These are phyloP conservation scores for Geosmithia morbida DNA, from an alignment of 2,329 filamentous ascomycete genomes.

Conservation along the genomic window DNA sequence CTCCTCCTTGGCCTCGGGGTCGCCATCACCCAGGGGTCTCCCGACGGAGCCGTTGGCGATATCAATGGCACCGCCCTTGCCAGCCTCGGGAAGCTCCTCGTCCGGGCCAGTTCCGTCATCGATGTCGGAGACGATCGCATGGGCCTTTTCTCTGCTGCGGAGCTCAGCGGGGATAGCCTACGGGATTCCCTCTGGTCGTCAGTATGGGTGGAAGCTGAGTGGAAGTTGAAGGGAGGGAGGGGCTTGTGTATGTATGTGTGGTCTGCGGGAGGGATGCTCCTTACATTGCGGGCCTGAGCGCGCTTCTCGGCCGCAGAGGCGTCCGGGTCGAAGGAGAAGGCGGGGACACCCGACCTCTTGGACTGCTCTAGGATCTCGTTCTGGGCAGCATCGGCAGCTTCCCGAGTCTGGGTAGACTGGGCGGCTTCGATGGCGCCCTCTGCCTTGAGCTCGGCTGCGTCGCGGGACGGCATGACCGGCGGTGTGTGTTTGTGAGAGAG, in stretches of 20 bases:
- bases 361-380: slow-evolving; percentile 63
- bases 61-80: slow-evolving; percentile 53
- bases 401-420: slow-evolving; percentile 50
- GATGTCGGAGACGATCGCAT: slow-evolving; percentile 65
- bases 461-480: slow-evolving; percentile 17
- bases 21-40: slow-evolving; percentile 31
- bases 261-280: slow-evolving; percentile 11
- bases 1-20: slow-evolving; percentile 35
- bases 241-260: neutral
- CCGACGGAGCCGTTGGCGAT: slow-evolving; percentile 33
- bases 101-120: slow-evolving; percentile 54
- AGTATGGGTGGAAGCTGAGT: neutral
- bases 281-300: slow-evolving; percentile 61
- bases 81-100: slow-evolving; percentile 66
- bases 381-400: slow-evolving; percentile 59
- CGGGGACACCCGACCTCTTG: slow-evolving; percentile 61
- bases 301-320: slow-evolving; percentile 74
- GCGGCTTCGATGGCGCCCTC: slow-evolving; percentile 70
- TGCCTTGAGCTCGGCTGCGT: slow-evolving; percentile 55
- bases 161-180: slow-evolving; percentile 24
- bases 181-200: neutral
- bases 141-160: slow-evolving; percentile 35
- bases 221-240: neutral
- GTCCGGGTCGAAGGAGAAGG: slow-evolving; percentile 78
- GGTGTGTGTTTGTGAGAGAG: neutral